Conservation (phyloP, 116 monocot species). For the Thalassia testudinum region DNA sequence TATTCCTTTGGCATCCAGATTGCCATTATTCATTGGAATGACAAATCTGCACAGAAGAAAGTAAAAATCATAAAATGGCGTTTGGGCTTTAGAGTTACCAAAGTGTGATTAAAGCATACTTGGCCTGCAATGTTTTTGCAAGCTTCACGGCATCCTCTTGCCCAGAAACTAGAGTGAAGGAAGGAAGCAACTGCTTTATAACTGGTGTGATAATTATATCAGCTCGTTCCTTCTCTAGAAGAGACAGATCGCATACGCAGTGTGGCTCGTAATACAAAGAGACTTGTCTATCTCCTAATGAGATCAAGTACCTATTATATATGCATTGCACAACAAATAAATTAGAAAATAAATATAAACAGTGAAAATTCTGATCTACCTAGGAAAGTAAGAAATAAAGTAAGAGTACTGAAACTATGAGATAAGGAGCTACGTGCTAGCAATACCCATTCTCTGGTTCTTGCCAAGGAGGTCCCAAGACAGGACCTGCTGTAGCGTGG, state of each 20-base stretch:
- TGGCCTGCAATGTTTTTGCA: conserved; percentile 67
- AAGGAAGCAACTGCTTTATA: conserved; percentile 73
- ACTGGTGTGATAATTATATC: conserved; percentile 91
- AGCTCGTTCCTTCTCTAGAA: conserved; percentile 43
- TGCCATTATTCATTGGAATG: conserved; percentile 81
- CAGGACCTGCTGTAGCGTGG: conserved; percentile 70
- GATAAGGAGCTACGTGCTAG: not conserved
- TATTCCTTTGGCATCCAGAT: conserved; percentile 67
- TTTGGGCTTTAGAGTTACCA: too few species aligned
- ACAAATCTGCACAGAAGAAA: conserved; percentile 37
- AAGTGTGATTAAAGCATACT: conserved; percentile 25
- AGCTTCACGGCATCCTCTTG: conserved; percentile 94
- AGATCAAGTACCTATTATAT: conserved; percentile 80
- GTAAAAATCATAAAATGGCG: not conserved
- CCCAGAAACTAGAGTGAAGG: conserved; percentile 77
- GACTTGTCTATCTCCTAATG: conserved; percentile 18
- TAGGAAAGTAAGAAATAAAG: not conserved
- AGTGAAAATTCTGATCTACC: not conserved
- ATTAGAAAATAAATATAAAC: conserved; percentile 1
- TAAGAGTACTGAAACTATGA: too few species aligned
- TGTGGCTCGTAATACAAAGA: conserved; percentile 89
- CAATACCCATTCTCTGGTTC: conserved; percentile 88
- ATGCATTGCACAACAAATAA: not conserved
- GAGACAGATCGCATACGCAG: conserved; percentile 48
- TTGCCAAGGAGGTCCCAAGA: conserved; percentile 97